These are phyloP conservation scores for Dactylorhiza incarnata DNA, from an alignment of 106 monocot species.

Conservation along the genomic window DNA sequence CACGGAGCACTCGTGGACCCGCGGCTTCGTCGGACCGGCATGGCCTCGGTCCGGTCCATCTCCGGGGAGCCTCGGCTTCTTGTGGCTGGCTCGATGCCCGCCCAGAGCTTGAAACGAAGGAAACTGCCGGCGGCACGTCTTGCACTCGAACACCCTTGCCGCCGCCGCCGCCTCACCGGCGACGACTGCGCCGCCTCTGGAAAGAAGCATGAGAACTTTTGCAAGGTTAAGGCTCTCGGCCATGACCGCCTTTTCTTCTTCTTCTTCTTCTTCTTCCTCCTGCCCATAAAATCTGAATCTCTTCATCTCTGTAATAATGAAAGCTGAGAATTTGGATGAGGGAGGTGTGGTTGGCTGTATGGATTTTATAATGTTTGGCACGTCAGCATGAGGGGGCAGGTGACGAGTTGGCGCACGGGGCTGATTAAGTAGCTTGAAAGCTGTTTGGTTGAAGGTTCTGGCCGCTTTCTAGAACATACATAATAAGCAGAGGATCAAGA, in stretches of 20 bases:
- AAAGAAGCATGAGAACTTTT: conserved; percentile 1
- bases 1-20: conserved; percentile 29
- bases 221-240: not conserved
- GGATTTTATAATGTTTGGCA: not conserved
- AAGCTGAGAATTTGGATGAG: not conserved
- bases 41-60: not conserved
- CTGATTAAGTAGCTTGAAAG: too few species aligned
- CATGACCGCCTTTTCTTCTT: too few species aligned
- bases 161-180: not conserved
- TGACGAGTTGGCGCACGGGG: too few species aligned
- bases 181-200: not conserved
- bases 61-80: conserved; percentile 25
- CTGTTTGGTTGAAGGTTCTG: too few species aligned
- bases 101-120: conserved; percentile 60
- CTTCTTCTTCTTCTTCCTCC: not conserved
- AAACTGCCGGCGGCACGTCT: conserved; percentile 56
- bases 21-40: conserved; percentile 2
- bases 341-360: not conserved
- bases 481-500: too few species aligned
- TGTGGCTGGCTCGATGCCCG: conserved; percentile 66
- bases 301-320: not conserved
- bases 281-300: not conserved
- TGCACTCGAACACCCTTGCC: conserved; percentile 43
- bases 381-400: not conserved
- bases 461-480: too few species aligned